phyloP scores from a whole-genome alignment of 805 yeast genomes.

The Teunomyces gatunensis region DNA sequence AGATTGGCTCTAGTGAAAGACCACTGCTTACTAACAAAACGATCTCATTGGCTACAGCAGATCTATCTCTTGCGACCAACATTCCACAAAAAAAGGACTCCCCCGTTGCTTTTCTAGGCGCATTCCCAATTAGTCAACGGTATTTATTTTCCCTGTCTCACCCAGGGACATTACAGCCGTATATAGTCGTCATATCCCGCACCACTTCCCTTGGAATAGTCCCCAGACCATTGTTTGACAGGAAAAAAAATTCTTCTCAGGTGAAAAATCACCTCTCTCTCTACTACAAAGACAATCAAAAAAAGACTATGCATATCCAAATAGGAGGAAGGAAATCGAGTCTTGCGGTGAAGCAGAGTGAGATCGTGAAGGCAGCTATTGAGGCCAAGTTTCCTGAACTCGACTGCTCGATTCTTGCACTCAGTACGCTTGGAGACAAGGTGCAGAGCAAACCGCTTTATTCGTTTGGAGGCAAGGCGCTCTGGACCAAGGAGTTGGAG shows the following conservation, averaged over 20 bases:
- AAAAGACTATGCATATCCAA: slow-evolving; percentile 26
- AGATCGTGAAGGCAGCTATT: slow-evolving; percentile 64
- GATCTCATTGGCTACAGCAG: not conserved
- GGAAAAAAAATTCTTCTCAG: not conserved
- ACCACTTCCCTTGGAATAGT: not conserved
- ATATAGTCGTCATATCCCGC: not conserved
- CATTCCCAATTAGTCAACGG: too few relatives aligned
- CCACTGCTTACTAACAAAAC: not conserved
- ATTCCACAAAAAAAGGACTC: too few relatives aligned
- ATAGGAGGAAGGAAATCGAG: slow-evolving; percentile 90
- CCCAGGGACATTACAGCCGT: not conserved
- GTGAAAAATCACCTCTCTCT: not conserved
- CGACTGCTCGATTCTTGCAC: slow-evolving; percentile 72
- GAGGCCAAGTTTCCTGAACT: slow-evolving; percentile 59
- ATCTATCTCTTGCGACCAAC: too few relatives aligned
- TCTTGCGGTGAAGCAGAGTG: slow-evolving; percentile 84
- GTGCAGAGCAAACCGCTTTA: slow-evolving; percentile 82
- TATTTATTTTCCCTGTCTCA: too few relatives aligned
- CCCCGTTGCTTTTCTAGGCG: too few relatives aligned
- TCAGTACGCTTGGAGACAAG: slow-evolving; percentile 88
- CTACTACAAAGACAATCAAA: too few relatives aligned
- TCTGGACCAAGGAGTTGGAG: slow-evolving; percentile 96
- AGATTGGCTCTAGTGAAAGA: not conserved
- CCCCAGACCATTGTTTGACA: not conserved
- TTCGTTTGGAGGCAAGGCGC: slow-evolving; percentile 91